Base-by-base conservation (phyloP, 306 rosid species). In the Pueraria montana region DNA sequence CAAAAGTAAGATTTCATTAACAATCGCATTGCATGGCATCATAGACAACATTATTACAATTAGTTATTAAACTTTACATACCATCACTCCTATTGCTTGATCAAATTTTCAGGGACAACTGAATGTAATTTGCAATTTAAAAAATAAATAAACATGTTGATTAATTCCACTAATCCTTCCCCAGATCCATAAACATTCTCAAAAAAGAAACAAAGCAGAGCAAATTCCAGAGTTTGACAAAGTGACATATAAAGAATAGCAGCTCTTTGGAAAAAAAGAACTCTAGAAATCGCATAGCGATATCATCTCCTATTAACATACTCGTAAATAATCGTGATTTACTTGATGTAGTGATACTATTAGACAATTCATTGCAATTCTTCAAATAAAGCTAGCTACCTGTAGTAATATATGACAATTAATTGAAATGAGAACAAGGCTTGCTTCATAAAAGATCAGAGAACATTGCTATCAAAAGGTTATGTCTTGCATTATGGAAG, bases 131-230 rank as follows among this genome's bases (percentile, higher is more conserved):
- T 62, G 14, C 32, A 77, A 65, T 58, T 38, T n/a, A n/a, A 30
- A 76, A 11, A 23, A 58, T 26, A 55, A 36, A 58, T 56, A 8
- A 9, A 40, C 16, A 49, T 24, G 69, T 14, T 40, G 43, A n/a
- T 59, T 40, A 42, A 34, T 34, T 55, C 38, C 23, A 36, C 53
- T 11, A 58, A 36, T 40, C 55, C 42, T 59, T 76, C 27, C 2
- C 26, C 26, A 76, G 26, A 76, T 76, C 43, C 70, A 14, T 58
- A 43, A 76, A 76, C 69, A 59, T 42, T 58, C 38, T 38, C 2
- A 20, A 55, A 45, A 55, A 14, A 9, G 34, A 56, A 36, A 38
- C 20, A 34, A 40, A 74, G 21, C 34, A 53, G 2, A 34, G 32
- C 38, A 36, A 38, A 23, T 76, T 75, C 26, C 55, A 38, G 40